These are phyloP conservation scores for Poronia punctata DNA, from an alignment of 495 filamentous ascomycete species.

Conservation along the genomic window DNA sequence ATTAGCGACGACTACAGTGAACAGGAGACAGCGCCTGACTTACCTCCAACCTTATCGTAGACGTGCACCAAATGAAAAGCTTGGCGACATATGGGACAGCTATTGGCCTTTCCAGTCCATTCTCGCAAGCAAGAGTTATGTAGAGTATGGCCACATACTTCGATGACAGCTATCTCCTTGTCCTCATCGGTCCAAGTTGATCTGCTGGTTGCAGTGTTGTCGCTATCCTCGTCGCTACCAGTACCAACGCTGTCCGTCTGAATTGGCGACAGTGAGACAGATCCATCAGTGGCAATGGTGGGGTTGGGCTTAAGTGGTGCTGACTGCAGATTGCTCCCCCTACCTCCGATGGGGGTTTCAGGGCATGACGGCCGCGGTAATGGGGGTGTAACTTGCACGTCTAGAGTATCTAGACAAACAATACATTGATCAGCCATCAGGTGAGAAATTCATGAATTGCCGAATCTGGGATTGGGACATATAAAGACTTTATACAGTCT, in stretches of 20 bases:
- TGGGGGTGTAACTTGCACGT: conserved; percentile 30
- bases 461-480: conserved; percentile 27
- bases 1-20: conserved; percentile 5
- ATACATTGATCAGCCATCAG: conserved; percentile 90
- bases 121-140: conserved; percentile 87
- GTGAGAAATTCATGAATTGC: conserved; percentile 24
- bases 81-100: conserved; percentile 91
- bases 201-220: conserved; percentile 22
- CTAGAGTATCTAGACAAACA: conserved; percentile 90
- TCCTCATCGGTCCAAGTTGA: conserved; percentile 19
- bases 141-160: conserved; percentile 76
- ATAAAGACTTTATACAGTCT: conserved; percentile 25
- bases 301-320: conserved; percentile 9
- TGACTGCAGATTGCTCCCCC: conserved; percentile 5
- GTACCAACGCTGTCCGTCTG: conserved; percentile 26
- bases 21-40: conserved; percentile 23
- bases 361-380: conserved; percentile 14
- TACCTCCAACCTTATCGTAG: conserved; percentile 69
- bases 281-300: conserved; percentile 17
- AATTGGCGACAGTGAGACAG: conserved; percentile 27
- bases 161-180: conserved; percentile 41
- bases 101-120: conserved; percentile 95
- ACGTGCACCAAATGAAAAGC: conserved; percentile 86
- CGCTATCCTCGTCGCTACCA: conserved; percentile 19
- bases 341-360: conserved; percentile 5